These are phyloP conservation scores for Thalassiosira livingstoniorum DNA, from an alignment of 352 stramenopile genomes.

Conservation along the genomic window DNA sequence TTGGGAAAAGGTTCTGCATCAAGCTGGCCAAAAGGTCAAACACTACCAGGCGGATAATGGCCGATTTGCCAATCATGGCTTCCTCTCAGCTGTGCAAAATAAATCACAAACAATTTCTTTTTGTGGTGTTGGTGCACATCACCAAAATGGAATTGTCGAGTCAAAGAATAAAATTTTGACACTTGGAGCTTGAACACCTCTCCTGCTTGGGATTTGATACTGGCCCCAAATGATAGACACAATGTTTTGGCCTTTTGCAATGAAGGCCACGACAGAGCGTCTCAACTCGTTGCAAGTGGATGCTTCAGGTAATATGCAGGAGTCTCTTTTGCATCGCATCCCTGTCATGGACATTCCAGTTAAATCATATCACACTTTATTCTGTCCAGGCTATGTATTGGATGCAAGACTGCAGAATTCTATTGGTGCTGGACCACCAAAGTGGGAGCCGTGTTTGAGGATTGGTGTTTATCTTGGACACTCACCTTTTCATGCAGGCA, in stretches of 20 bases:
- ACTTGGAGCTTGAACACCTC: conserved; percentile 23
- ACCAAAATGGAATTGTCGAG: conserved; percentile 62
- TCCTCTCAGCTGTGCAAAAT: conserved; percentile 19
- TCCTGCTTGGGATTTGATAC: conserved; percentile 37
- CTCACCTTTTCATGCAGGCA: conserved; percentile 54
- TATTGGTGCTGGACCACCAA: conserved; percentile 31
- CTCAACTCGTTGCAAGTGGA: conserved; percentile 23
- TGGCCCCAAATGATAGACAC: conserved; percentile 30
- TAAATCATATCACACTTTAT: conserved; percentile 37
- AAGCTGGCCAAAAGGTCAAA: conserved; percentile 20
- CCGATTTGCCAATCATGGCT: conserved; percentile 55
- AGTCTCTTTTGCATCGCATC: conserved; percentile 15
- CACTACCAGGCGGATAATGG: conserved; percentile 70
- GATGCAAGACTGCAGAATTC: conserved; percentile 34
- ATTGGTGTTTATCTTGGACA: conserved; percentile 59
- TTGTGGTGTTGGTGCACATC: conserved; percentile 65
- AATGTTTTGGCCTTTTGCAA: conserved; percentile 49
- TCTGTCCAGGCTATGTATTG: conserved; percentile 40
- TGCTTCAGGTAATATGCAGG: conserved; percentile 3
- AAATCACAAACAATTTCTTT: conserved; percentile 57
- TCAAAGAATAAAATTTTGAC: conserved; percentile 41
- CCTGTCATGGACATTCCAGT: background rate
- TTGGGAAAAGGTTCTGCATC: conserved; percentile 49
- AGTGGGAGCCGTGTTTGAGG: conserved; percentile 47
- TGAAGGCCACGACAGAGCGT: conserved; percentile 17